These are phyloP conservation scores for Periconia sp. DNA, from an alignment of 2,329 filamentous ascomycete species.

Conservation along the genomic window DNA sequence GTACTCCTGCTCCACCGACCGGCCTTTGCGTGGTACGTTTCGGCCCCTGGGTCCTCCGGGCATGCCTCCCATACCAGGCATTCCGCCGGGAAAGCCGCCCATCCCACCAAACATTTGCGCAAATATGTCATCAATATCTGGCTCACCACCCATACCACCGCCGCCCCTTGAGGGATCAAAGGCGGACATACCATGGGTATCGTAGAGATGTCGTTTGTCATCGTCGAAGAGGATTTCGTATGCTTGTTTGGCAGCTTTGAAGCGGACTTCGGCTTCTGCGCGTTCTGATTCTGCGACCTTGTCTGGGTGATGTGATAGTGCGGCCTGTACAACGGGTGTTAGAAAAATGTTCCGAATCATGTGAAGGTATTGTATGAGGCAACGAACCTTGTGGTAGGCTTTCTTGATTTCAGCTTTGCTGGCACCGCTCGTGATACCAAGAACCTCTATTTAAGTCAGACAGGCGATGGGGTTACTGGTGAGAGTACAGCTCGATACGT, in stretches of 20 bases:
- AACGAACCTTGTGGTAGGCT: conserved; percentile 84
- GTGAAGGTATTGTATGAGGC: conserved; percentile 3
- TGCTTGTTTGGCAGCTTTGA: conserved; percentile 90
- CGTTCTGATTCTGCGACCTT: conserved; percentile 88
- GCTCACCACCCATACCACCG: conserved; percentile 63
- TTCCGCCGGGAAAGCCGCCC: conserved; percentile 46
- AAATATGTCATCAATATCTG: conserved; percentile 89
- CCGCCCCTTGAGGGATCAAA: conserved; percentile 74
- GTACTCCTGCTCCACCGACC: conserved; percentile 87
- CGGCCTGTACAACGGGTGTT: conserved; percentile 59
- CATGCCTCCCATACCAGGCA: conserved; percentile 60
- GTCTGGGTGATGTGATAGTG: conserved; percentile 87
- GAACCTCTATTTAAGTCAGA: conserved; percentile 64
- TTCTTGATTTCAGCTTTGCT: conserved; percentile 86
- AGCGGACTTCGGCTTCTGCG: conserved; percentile 82
- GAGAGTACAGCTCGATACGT: conserved; percentile 4
- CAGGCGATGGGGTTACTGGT: not conserved
- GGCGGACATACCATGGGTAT: conserved; percentile 91
- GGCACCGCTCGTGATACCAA: conserved; percentile 72
- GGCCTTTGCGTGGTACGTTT: conserved; percentile 65
- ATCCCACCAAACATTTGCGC: conserved; percentile 79
- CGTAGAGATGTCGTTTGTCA: conserved; percentile 88
- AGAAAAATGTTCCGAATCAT: not conserved
- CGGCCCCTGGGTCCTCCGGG: conserved; percentile 55
- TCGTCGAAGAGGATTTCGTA: conserved; percentile 98